Evolutionary conservation across 352 stramenopile species (phyloP).

Genomic region (Pythium dissotocum): DNA sequence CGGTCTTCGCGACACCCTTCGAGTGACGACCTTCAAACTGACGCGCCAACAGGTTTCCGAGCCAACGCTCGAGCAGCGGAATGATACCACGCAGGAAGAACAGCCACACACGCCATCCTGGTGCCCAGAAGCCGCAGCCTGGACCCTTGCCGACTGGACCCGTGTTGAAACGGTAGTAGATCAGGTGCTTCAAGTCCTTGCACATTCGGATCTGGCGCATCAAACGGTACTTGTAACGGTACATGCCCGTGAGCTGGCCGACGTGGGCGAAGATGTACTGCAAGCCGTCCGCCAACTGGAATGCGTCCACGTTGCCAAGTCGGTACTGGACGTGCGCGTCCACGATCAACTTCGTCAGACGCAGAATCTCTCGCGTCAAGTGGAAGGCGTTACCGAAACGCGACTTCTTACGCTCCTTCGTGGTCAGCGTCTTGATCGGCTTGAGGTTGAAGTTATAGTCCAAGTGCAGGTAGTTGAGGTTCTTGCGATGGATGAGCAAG

Average conservation of each 20-base stretch:
- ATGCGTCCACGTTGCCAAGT: slow-evolving; percentile 99
- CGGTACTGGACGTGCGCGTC: slow-evolving; percentile 99
- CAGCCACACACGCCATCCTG: slow-evolving; percentile 99
- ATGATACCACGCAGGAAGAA: slow-evolving; percentile 99
- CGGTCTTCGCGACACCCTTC: slow-evolving; percentile 98
- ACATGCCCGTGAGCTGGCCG: slow-evolving; percentile 99
- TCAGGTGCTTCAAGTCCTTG: slow-evolving; percentile 99
- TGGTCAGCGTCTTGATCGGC: slow-evolving; percentile 99
- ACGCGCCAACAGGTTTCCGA: slow-evolving; percentile 98
- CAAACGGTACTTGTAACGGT: slow-evolving; percentile 98
- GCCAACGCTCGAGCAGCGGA: slow-evolving; percentile 97
- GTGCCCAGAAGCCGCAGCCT: slow-evolving; percentile 99
- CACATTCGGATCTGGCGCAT: slow-evolving; percentile 98
- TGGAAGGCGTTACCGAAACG: slow-evolving; percentile 96
- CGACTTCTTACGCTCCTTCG: slow-evolving; percentile 99
- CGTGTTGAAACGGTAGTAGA: slow-evolving; percentile 99
- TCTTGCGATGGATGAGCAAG: slow-evolving; percentile 99
- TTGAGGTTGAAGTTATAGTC: slow-evolving; percentile 99
- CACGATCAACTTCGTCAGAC: slow-evolving; percentile 99
- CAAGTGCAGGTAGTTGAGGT: slow-evolving; percentile 99
- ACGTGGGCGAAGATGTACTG: slow-evolving; percentile 99
- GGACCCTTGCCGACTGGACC: slow-evolving; percentile 99
- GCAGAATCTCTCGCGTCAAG: slow-evolving; percentile 97
- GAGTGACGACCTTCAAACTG: slow-evolving; percentile 99
- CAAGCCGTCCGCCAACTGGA: slow-evolving; percentile 98